phyloP scores from a whole-genome alignment of 345 rosid genomes.

The Carallia brachiata region DNA sequence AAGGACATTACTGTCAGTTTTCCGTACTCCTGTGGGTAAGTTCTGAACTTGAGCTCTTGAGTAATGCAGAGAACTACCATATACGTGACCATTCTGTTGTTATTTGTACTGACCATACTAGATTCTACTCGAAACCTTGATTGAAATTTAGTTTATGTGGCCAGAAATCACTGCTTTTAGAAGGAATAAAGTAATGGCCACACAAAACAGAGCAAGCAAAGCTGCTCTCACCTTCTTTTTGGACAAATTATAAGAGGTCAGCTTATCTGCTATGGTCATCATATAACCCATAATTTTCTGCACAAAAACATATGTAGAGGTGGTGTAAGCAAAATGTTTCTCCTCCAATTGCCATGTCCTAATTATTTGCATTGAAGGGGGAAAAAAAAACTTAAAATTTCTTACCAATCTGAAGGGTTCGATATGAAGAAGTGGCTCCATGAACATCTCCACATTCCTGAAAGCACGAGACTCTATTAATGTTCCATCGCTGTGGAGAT shows the following conservation, averaged over 20 bases:
- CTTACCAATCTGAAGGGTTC: slow-evolving; percentile 61
- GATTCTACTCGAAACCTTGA: not conserved
- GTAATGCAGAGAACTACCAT: no score
- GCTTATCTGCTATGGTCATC: slow-evolving; percentile 21
- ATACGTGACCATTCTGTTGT: no score
- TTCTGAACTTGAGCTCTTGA: no score
- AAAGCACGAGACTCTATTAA: not conserved
- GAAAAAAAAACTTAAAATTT: not conserved
- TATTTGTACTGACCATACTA: no score
- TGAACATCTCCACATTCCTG: slow-evolving; percentile 83
- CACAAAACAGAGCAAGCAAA: slow-evolving; percentile 24
- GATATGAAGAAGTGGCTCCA: slow-evolving; percentile 65
- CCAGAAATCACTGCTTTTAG: slow-evolving; percentile 6
- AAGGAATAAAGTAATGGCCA: slow-evolving; percentile 28
- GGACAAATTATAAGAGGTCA: slow-evolving; percentile 20
- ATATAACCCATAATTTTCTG: slow-evolving; percentile 42
- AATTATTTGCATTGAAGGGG: no score
- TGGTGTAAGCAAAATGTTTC: not conserved
- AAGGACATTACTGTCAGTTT: no score
- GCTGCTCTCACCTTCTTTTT: slow-evolving; percentile 1
- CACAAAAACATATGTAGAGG: not conserved
- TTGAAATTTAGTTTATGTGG: not conserved
- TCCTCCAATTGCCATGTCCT: not conserved
- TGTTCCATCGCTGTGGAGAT: not conserved
- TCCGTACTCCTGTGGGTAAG: no score